These are phyloP conservation scores for Paecilomyces variotii DNA, from an alignment of 2,329 filamentous ascomycete genomes.

Conservation along the genomic window DNA sequence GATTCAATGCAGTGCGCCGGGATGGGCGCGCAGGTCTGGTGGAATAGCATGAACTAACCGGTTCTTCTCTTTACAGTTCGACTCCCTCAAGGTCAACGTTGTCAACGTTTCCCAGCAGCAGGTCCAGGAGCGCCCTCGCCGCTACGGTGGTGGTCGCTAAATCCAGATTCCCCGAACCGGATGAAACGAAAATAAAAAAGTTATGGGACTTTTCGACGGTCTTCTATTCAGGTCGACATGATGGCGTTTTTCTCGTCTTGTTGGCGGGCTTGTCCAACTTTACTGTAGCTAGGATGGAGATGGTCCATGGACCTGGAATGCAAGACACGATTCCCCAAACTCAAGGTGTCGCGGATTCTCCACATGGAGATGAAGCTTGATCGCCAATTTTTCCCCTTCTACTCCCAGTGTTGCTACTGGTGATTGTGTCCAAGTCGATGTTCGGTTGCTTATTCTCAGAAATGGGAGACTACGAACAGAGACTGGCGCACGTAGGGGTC, in stretches of 20 bases:
- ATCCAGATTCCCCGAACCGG: background rate
- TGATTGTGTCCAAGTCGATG: background rate
- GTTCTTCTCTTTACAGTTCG: slow-evolving; percentile 58
- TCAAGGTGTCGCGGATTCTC: slow-evolving; percentile 89
- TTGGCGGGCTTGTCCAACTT: slow-evolving; percentile 19
- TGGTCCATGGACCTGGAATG: slow-evolving; percentile 27
- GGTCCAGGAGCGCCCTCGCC: slow-evolving; percentile 69
- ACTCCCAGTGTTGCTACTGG: slow-evolving; percentile 8
- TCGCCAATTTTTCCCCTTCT: slow-evolving; percentile 58
- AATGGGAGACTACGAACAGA: background rate
- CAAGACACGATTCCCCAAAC: slow-evolving; percentile 35
- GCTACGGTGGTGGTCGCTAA: slow-evolving; percentile 47
- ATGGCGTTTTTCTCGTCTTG: slow-evolving; percentile 17
- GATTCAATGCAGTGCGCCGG: background rate
- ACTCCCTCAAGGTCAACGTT: slow-evolving; percentile 94
- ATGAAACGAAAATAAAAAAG: slow-evolving; percentile 11
- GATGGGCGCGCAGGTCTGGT: background rate
- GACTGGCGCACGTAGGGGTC: background rate
- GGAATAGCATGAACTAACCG: background rate
- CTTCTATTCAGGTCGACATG: background rate
- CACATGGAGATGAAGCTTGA: slow-evolving; percentile 74
- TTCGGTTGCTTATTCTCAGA: background rate
- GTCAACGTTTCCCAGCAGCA: slow-evolving; percentile 84
- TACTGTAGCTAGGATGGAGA: slow-evolving; percentile 20
- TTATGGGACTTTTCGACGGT: background rate